phyloP scores from a whole-genome alignment of 345 rosid genomes.

The Laguncularia racemosa region DNA sequence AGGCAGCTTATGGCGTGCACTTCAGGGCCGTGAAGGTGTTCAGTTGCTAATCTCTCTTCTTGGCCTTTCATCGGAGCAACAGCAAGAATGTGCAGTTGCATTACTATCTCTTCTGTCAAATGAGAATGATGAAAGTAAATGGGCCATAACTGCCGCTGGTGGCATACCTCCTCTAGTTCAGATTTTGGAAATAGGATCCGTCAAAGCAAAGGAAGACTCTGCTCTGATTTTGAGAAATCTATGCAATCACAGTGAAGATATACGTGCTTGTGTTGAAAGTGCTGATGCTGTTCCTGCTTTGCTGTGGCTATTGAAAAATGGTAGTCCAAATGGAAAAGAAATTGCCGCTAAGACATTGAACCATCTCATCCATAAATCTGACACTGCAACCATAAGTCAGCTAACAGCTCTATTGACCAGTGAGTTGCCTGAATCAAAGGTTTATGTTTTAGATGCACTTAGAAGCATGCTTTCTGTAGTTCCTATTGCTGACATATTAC shows the following conservation, averaged over 20 bases:
- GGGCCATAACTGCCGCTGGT: slow-evolving; percentile 99
- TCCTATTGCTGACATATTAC: slow-evolving; percentile 61
- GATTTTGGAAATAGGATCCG: slow-evolving; percentile 95
- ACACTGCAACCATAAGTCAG: slow-evolving; percentile 95
- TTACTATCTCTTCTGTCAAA: slow-evolving; percentile 87
- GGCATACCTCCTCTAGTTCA: slow-evolving; percentile 99
- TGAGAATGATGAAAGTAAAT: slow-evolving; percentile 98
- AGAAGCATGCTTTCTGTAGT: slow-evolving; percentile 94
- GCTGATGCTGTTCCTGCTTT: slow-evolving; percentile 99
- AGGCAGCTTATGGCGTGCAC: slow-evolving; percentile 89
- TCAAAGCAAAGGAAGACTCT: slow-evolving; percentile 98
- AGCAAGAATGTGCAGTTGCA: slow-evolving; percentile 99
- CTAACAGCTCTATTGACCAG: slow-evolving; percentile 93
- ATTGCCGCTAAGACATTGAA: slow-evolving; percentile 96
- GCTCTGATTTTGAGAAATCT: slow-evolving; percentile 93
- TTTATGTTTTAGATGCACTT: slow-evolving; percentile 88
- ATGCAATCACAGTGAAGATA: slow-evolving; percentile 99
- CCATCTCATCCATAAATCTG: slow-evolving; percentile 95
- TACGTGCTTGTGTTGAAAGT: slow-evolving; percentile 98
- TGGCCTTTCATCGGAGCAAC: slow-evolving; percentile 98
- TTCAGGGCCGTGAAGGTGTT: slow-evolving; percentile 98
- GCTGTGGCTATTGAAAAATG: slow-evolving; percentile 94
- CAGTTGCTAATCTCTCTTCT: slow-evolving; percentile 96
- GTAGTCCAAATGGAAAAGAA: slow-evolving; percentile 95
- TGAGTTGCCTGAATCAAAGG: slow-evolving; percentile 94